Evolutionary conservation across 768 basidiomycete genomes (phyloP).

Genomic region (Chalciporus sphaerocephalus): DNA sequence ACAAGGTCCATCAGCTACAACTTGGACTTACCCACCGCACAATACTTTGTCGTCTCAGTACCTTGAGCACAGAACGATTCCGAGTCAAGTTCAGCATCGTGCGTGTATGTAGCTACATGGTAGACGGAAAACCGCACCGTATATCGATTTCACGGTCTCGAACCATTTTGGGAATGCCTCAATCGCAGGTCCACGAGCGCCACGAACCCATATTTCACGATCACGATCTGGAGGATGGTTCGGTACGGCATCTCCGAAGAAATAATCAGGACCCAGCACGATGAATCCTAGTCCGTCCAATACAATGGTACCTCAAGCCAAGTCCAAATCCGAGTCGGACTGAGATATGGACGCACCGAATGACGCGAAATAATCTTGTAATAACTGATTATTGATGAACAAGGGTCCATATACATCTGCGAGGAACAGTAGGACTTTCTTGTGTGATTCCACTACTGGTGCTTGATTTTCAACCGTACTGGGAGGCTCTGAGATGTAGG

Average conservation of each 20-base stretch:
- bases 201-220: constrained; percentile 40
- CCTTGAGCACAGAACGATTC: constrained; percentile 12
- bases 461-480: no score
- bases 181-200: constrained; percentile 33
- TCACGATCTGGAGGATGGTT: constrained; percentile 34
- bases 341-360: constrained; percentile 36
- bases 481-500: constrained; percentile 53
- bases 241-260: constrained; percentile 49
- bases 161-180: constrained; percentile 48
- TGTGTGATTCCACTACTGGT: no score
- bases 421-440: constrained; percentile 50
- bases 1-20: neutral
- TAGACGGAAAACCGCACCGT: constrained; percentile 32
- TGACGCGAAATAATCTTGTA: constrained; percentile 60
- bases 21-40: constrained; percentile 41
- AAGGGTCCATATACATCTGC: constrained; percentile 56
- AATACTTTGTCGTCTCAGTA: constrained; percentile 33
- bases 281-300: constrained; percentile 45
- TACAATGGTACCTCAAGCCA: no score
- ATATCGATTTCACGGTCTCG: constrained; percentile 40
- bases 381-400: constrained; percentile 49
- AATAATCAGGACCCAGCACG: constrained; percentile 59
- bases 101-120: neutral
- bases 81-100: neutral
- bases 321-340: neutral